Base-by-base conservation (phyloP, 371 early-diverging fungal species). In the Mucor indicus region DNA sequence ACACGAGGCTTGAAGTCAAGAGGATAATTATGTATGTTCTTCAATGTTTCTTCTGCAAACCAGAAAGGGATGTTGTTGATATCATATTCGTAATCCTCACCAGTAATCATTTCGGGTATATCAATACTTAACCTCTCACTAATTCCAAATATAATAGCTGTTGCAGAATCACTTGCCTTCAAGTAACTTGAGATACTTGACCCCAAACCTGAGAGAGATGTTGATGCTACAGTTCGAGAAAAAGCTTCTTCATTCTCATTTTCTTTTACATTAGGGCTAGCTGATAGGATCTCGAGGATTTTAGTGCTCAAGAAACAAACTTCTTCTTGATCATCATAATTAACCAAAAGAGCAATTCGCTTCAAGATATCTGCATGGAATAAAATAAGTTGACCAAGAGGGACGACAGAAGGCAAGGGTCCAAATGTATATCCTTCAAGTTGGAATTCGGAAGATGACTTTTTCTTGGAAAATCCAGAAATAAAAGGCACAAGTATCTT, bases 371-470 rank as follows among this genome's bases (percentile, higher is more conserved):
- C 60, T 24, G 77, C 72, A 48, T 83, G 79, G 49, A 81, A 84
- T 1, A 90, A 68, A 27, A 96, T 70, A 15, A 89, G 73, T 47
- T 89, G 85, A 53, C 93, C 93, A 38, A 96, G 71, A 2, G 86
- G 74, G 1, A 82, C 83, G 53, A 93, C 67, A 2, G 81, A 67
- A 13, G 71, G 78, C 12, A 69, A 43, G 1, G 63, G 59, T 9
- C 60, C 48, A 40, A 65, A 67, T 2, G 31, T 38, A 10, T 43
- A 25, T 17, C 53, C 60, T 8, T 60, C 69, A 4, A 76, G 36
- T 11, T 53, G 44, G 23, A 62, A 50, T 42, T 67, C 63, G 29
- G 70, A 61, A 8, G 66, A 51, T 0, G 62, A 22, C 10, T 54
- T 48, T 27, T 46, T 36, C 15, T 55, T 63, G 2, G 72, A 55